Conservation (phyloP, 1,284 basidiomycete genomes). For the Xanthoconium separans region DNA sequence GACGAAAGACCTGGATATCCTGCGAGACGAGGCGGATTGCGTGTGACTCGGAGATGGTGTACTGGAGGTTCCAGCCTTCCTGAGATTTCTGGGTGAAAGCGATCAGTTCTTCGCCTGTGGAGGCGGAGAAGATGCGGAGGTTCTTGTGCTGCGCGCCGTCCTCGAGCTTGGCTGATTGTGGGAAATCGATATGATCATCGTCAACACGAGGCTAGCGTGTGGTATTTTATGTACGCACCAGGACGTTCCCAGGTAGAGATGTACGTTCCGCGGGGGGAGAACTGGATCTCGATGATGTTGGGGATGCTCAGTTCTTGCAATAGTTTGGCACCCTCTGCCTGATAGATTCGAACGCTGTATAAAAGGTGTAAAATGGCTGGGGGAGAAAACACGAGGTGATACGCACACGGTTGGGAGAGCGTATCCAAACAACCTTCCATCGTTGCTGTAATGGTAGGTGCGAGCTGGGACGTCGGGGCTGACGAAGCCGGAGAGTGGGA, state of each 20-base stretch:
- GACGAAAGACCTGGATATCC: slow-evolving; percentile 88
- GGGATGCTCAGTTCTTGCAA: slow-evolving; percentile 69
- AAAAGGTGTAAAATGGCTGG: not conserved
- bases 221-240: slow-evolving; percentile 37
- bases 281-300: slow-evolving; percentile 81
- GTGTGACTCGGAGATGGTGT: slow-evolving; percentile 89
- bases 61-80: slow-evolving; percentile 88
- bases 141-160: slow-evolving; percentile 87
- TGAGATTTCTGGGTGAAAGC: slow-evolving; percentile 83
- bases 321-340: slow-evolving; percentile 71
- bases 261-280: slow-evolving; percentile 92
- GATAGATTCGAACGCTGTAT: slow-evolving; percentile 70
- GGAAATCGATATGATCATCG: slow-evolving; percentile 7
- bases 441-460: slow-evolving; percentile 81
- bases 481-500: slow-evolving; percentile 63
- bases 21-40: slow-evolving; percentile 80
- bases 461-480: slow-evolving; percentile 69
- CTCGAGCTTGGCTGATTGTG: slow-evolving; percentile 63
- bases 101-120: slow-evolving; percentile 78
- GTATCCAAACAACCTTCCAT: slow-evolving; percentile 88
- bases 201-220: slow-evolving; percentile 17
- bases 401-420: slow-evolving; percentile 73
- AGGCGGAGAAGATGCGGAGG: slow-evolving; percentile 80
- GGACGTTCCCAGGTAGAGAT: slow-evolving; percentile 94
- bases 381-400: slow-evolving; percentile 13